Percentiles rank a stretch among this genome's conserved stretches.
These are phyloP conservation scores for Allium sativum DNA, from an alignment of 106 monocot genomes.

Conservation along the genomic window DNA sequence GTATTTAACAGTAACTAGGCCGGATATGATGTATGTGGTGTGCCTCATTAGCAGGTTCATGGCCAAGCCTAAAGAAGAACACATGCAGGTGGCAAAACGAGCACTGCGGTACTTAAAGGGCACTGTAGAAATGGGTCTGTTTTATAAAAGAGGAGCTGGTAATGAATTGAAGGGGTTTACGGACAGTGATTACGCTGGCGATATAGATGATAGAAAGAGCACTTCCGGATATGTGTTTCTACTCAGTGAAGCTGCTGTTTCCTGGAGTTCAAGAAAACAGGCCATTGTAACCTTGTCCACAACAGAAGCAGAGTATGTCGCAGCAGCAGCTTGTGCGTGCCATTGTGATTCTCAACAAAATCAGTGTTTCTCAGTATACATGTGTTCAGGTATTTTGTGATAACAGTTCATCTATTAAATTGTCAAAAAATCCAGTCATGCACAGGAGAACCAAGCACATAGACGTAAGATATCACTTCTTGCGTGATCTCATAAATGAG, in stretches of 20 bases:
- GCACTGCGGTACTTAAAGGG: not conserved
- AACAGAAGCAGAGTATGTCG: no score
- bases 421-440: not conserved
- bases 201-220: not conserved
- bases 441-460: constrained; percentile 1
- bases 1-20: not conserved
- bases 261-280: not conserved
- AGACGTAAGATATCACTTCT: not conserved
- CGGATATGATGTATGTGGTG: constrained; percentile 1
- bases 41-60: not conserved
- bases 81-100: not conserved
- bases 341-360: not conserved
- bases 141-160: not conserved
- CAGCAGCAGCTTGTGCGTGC: constrained; percentile 3
- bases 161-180: not conserved
- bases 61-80: not conserved
- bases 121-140: not conserved
- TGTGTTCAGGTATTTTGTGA: not conserved
- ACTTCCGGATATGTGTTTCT: not conserved
- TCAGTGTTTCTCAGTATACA: not conserved
- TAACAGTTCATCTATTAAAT: constrained; percentile 3
- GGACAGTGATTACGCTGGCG: not conserved
- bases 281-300: no score
- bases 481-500: not conserved
- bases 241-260: not conserved